Conservation (phyloP, 2,329 filamentous ascomycete species). For the Atkinsonella hypoxylon region DNA sequence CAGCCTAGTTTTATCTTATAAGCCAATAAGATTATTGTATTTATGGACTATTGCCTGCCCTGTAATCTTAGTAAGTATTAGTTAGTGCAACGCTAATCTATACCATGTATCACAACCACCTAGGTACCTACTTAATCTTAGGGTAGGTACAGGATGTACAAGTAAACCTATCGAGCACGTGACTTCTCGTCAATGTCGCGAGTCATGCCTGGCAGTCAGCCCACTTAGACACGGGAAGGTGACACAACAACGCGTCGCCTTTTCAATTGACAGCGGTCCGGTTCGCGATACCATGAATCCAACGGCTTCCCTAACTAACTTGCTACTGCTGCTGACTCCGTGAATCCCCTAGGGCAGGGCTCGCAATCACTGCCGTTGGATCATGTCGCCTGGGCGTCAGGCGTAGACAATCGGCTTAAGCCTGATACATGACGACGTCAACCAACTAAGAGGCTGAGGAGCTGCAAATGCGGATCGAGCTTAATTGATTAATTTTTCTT, state of each 20-base stretch:
- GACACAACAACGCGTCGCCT: constrained; percentile 1
- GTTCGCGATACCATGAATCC: constrained; percentile 6
- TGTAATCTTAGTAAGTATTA: no score
- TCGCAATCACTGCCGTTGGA: not conserved
- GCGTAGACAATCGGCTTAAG: not conserved
- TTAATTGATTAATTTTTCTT: not conserved
- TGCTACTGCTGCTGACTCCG: not conserved
- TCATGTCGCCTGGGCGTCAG: not conserved
- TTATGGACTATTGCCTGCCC: no score
- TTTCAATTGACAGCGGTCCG: not conserved
- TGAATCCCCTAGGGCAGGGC: not conserved
- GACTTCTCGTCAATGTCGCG: constrained; percentile 20
- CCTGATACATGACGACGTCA: not conserved
- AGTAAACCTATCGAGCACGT: constrained; percentile 13
- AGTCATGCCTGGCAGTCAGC: constrained; percentile 2
- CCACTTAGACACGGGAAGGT: not conserved
- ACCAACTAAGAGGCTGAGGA: not conserved
- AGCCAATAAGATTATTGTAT: no score
- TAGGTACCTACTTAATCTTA: no score
- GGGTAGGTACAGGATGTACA: not conserved
- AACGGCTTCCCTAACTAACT: not conserved
- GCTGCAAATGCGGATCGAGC: not conserved
- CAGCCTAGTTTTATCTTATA: no score
- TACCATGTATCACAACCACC: no score
- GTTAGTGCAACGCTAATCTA: no score